A percentile compares a stretch with the other conserved stretches of the same genome.
Evolutionary conservation across 805 yeast genomes (phyloP).

Genomic region (Torulaspora gathmanii): DNA sequence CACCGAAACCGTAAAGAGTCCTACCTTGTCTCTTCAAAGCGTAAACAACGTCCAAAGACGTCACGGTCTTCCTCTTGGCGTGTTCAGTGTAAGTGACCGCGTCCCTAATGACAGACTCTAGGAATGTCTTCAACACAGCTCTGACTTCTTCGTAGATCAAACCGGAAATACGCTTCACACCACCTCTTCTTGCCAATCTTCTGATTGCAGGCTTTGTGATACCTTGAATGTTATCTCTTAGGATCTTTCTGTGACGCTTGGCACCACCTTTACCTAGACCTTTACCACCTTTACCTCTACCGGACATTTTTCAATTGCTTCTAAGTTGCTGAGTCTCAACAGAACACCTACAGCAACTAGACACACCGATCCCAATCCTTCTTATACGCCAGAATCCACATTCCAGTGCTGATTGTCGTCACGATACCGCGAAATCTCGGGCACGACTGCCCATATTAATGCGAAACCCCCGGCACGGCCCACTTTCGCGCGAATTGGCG

Average conservation of each 20-base stretch:
- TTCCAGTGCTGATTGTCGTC: neutral
- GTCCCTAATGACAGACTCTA: conserved; percentile 96
- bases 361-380: conserved; percentile 1
- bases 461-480: conserved; percentile 10
- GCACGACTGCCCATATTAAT: conserved; percentile 11
- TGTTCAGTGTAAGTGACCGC: conserved; percentile 99
- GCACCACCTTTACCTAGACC: conserved; percentile 99
- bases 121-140: conserved; percentile 91
- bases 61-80: conserved; percentile 99
- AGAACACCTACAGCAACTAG: neutral
- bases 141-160: conserved; percentile 98
- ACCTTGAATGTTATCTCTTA: conserved; percentile 99
- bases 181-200: conserved; percentile 99
- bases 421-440: conserved; percentile 13
- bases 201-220: conserved; percentile 99
- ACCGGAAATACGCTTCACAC: conserved; percentile 99
- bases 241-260: conserved; percentile 99
- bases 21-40: conserved; percentile 99
- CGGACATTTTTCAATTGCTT: conserved; percentile 60
- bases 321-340: neutral
- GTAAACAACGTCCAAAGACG: conserved; percentile 96
- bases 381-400: neutral
- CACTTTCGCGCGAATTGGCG: conserved; percentile 1
- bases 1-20: conserved; percentile 99
- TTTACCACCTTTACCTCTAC: conserved; percentile 99